phyloP scores from a whole-genome alignment of 106 monocot species.

The Cymbidium sinense region DNA sequence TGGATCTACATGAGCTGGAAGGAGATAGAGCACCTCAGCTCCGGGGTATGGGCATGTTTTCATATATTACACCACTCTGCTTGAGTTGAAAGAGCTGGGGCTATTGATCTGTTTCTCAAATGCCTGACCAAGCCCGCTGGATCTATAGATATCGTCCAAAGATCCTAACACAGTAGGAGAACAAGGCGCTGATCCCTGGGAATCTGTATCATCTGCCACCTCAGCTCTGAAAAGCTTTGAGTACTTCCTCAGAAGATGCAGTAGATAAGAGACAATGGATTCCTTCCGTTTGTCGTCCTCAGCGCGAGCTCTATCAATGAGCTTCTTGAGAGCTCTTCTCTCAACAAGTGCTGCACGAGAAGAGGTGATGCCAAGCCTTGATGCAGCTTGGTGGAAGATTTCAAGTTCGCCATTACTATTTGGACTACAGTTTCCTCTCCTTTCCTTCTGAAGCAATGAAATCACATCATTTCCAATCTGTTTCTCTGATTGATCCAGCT shows the following conservation, averaged over 20 bases:
- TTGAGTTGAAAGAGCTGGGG: slow-evolving; percentile 37
- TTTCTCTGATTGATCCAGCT: slow-evolving; percentile 63
- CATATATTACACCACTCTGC: slow-evolving; percentile 22
- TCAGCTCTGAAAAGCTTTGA: slow-evolving; percentile 73
- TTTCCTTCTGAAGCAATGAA: slow-evolving; percentile 64
- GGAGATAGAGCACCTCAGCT: slow-evolving; percentile 82
- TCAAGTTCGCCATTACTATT: slow-evolving; percentile 55
- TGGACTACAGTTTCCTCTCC: slow-evolving; percentile 19
- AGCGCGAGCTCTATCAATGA: slow-evolving; percentile 50
- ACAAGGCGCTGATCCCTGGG: slow-evolving; percentile 61
- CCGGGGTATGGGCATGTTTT: slow-evolving; percentile 57
- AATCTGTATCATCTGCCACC: slow-evolving; percentile 54
- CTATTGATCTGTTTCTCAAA: slow-evolving; percentile 43
- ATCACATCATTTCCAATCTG: slow-evolving; percentile 55
- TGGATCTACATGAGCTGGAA: slow-evolving; percentile 95
- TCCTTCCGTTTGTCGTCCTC: slow-evolving; percentile 77
- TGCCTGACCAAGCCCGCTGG: slow-evolving; percentile 12
- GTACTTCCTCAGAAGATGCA: slow-evolving; percentile 83
- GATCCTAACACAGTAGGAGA: slow-evolving; percentile 40
- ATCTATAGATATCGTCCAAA: slow-evolving; percentile 7
- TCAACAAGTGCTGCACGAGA: slow-evolving; percentile 75
- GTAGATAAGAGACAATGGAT: slow-evolving; percentile 50
- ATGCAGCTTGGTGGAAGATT: slow-evolving; percentile 60
- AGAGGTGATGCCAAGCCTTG: slow-evolving; percentile 66
- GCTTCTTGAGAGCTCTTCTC: slow-evolving; percentile 80